phyloP scores from a whole-genome alignment of 1,139 yeast genomes.

The Arxiozyma telluris region DNA sequence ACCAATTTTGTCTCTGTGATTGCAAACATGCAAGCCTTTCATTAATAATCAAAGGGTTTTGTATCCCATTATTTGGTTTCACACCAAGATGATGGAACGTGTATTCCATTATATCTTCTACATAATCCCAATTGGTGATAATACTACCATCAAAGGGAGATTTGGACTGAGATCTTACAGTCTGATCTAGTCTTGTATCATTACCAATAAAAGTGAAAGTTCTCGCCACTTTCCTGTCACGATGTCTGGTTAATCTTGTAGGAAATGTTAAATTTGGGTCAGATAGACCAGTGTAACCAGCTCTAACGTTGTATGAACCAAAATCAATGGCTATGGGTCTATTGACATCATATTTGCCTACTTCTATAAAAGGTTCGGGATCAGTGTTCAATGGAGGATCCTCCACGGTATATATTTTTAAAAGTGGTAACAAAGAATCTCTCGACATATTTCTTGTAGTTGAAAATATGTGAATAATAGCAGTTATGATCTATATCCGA shows the following conservation, averaged over 20 bases:
- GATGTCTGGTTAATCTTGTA: slow-evolving; percentile 57
- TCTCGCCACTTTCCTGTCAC: slow-evolving; percentile 64
- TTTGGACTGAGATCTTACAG: slow-evolving; percentile 58
- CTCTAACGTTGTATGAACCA: slow-evolving; percentile 62
- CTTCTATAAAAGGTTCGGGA: slow-evolving; percentile 43
- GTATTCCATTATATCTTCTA: slow-evolving; percentile 76
- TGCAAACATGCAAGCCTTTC: slow-evolving; percentile 67
- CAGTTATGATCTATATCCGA: not conserved
- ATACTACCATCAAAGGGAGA: slow-evolving; percentile 83
- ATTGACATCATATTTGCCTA: slow-evolving; percentile 41
- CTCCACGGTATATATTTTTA: slow-evolving; percentile 41
- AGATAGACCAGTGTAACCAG: slow-evolving; percentile 52
- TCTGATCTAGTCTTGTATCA: slow-evolving; percentile 65
- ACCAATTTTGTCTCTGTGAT: slow-evolving; percentile 63
- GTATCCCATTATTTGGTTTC: slow-evolving; percentile 39
- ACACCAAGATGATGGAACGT: slow-evolving; percentile 74
- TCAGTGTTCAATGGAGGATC: slow-evolving; percentile 36
- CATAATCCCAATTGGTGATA: slow-evolving; percentile 86
- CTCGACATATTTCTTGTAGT: slow-evolving; percentile 11
- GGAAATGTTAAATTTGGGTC: slow-evolving; percentile 64
- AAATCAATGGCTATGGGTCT: slow-evolving; percentile 77
- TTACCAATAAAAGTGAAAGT: slow-evolving; percentile 72
- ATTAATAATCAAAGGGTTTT: slow-evolving; percentile 75
- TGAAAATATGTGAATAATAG: not conserved
- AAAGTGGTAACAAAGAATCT: slow-evolving; percentile 37